Evolutionary conservation across 352 stramenopile genomes (phyloP), one percentile per base, ranked within the genome.

Genomic region (Globisporangium carolinianum): DNA sequence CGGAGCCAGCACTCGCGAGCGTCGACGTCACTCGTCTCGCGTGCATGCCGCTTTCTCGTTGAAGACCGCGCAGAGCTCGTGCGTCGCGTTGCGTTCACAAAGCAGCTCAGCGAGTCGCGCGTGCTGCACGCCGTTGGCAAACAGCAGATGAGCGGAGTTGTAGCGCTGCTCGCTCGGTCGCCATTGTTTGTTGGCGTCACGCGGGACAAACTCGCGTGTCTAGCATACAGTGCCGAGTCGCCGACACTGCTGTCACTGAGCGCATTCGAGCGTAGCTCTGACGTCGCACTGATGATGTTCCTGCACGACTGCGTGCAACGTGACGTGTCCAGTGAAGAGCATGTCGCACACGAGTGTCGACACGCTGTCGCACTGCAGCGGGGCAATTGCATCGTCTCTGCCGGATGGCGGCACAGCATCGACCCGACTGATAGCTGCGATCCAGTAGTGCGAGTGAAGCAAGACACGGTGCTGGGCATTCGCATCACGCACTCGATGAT

Each of bases 21-120:
- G 7, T 67, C 66, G 0, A 63, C 45, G 35, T 56, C 47, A 1
- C 36, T 73, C 18, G 48, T 73, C 6, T 61, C 61, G 18, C 46
- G 66, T 14, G 37, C 63, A 14, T 58, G 61, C 5, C 63, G 68
- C 18, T 48, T 73, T 39, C 51, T 73, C 1, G 48, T 73, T 12
- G 68, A 75, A 38, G 66, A 73, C 50, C 68, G 66, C n/a, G 68
- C 66, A 12, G 68, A 75, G 24, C 55, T 67, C 14, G 60, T 73
- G 49, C 68, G 68, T 37, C 68, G 66, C 17, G 66, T 69, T 5
- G 58, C 66, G 0, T 75, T 67, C 51, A 61, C 55, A 4, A 75
- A 66, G 8, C 49, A 58, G 5, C 41, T 63, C 17, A 43, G 55
- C 1, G 66, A 73, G 11, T 39, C 54, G 8, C 15, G 17, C 14